Percentiles rank a stretch among this genome's conserved stretches.
Evolutionary conservation across 78 protist genomes (phyloP).

Genomic region (Andalucia godoyi): DNA sequence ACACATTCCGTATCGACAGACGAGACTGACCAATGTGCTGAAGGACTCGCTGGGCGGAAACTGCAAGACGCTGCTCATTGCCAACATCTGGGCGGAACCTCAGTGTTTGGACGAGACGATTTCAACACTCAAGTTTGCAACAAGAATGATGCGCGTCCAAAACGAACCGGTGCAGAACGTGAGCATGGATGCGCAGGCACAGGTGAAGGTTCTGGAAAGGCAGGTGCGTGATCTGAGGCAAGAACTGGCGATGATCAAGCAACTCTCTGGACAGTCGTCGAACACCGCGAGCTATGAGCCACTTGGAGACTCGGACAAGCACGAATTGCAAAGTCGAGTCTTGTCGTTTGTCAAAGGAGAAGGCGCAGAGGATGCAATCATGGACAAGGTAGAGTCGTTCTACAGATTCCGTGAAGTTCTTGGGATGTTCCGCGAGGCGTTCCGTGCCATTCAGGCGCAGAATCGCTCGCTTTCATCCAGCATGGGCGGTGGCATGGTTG

Average conservation of each 20-base stretch:
- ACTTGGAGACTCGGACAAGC: no score
- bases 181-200: slow-evolving; percentile 15
- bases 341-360: no score
- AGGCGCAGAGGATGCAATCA: no score
- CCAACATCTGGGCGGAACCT: slow-evolving; percentile 41
- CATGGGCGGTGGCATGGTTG: no score
- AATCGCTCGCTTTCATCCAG: no score
- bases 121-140: slow-evolving; percentile 50
- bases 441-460: no score
- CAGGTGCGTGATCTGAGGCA: slow-evolving; percentile 37
- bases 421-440: no score
- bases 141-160: slow-evolving; percentile 40
- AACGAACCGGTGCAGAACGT: slow-evolving; percentile 34
- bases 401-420: no score
- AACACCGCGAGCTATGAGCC: background rate
- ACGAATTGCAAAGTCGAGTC: no score
- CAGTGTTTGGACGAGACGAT: slow-evolving; percentile 51
- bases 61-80: slow-evolving; percentile 39
- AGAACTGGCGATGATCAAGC: slow-evolving; percentile 75
- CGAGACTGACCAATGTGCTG: slow-evolving; percentile 49
- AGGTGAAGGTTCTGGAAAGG: background rate
- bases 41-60: slow-evolving; percentile 51
- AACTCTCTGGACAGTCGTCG: slow-evolving; percentile 26
- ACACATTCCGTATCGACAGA: slow-evolving; percentile 65
- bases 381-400: no score